These are phyloP conservation scores for Saprolegnia diclina DNA, from an alignment of 352 stramenopile genomes.

Conservation along the genomic window DNA sequence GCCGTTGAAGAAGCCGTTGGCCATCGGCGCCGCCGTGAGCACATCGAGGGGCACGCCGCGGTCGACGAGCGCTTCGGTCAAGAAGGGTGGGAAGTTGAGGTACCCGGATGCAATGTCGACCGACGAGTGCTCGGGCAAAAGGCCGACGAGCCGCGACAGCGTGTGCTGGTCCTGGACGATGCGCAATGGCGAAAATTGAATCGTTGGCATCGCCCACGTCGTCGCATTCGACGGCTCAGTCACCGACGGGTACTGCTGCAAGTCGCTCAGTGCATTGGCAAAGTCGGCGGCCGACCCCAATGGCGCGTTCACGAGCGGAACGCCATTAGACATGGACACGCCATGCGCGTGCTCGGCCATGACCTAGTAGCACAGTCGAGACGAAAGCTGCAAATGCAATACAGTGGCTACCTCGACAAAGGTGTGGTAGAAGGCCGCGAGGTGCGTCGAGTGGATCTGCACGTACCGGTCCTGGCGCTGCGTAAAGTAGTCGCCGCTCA, in stretches of 20 bases:
- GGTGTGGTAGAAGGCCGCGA: conserved; percentile 64
- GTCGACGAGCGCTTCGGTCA: conserved; percentile 45
- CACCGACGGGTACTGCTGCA: conserved; percentile 27
- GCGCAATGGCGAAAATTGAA: conserved; percentile 63
- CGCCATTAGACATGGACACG: background rate
- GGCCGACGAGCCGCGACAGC: conserved; percentile 42
- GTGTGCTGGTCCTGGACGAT: conserved; percentile 54
- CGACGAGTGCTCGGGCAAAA: conserved; percentile 39
- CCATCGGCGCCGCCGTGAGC: conserved; percentile 52
- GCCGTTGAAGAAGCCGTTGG: conserved; percentile 71
- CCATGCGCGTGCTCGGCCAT: conserved; percentile 15
- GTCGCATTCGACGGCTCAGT: conserved; percentile 13
- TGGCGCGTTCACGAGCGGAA: conserved; percentile 3
- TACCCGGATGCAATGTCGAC: conserved; percentile 73
- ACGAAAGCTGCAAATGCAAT: background rate
- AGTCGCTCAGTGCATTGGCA: conserved; percentile 2
- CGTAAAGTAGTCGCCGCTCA: conserved; percentile 81
- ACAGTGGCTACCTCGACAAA: conserved; percentile 38
- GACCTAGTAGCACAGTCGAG: background rate
- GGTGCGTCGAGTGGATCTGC: conserved; percentile 44
- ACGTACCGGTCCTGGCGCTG: conserved; percentile 79
- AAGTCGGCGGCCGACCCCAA: background rate
- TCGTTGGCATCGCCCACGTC: conserved; percentile 66
- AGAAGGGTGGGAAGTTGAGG: conserved; percentile 69
- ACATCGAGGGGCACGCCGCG: conserved; percentile 50